Evolutionary conservation across 805 yeast genomes (phyloP).

Genomic region (Vanderwaltozyma yarrowii): DNA sequence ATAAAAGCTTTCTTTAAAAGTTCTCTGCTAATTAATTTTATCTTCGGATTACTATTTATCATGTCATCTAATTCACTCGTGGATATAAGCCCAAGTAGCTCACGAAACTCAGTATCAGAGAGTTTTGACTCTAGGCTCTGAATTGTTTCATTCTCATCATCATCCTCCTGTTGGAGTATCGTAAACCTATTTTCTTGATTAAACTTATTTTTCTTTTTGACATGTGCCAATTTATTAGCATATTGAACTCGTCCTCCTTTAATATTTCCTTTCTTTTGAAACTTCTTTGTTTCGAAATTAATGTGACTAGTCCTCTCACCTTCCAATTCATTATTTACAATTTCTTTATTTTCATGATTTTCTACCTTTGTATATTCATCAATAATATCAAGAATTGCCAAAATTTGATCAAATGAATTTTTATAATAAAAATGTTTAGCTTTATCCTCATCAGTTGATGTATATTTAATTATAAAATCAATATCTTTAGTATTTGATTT

Average conservation of each 20-base stretch:
- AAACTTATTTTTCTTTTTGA: background rate
- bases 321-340: background rate
- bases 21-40: constrained; percentile 29
- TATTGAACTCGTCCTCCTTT: constrained; percentile 31
- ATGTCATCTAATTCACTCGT: constrained; percentile 10
- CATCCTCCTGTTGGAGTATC: background rate
- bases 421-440: constrained; percentile 23
- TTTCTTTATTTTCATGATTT: background rate
- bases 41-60: constrained; percentile 26
- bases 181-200: background rate
- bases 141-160: background rate
- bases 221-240: constrained; percentile 15
- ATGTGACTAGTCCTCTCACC: background rate
- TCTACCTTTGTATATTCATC: constrained; percentile 1
- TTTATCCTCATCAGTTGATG: constrained; percentile 8
- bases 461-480: constrained; percentile 13
- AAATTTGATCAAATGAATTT: constrained; percentile 21
- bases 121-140: background rate
- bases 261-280: constrained; percentile 1
- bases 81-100: too few species aligned
- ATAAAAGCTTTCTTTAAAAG: constrained; percentile 33
- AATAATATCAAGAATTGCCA: constrained; percentile 33
- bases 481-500: constrained; percentile 11
- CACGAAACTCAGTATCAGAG: too few species aligned
- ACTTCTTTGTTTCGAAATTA: constrained; percentile 3